These are phyloP conservation scores for Talaromyces atroroseus DNA, from an alignment of 2,329 filamentous ascomycete species.

Conservation along the genomic window DNA sequence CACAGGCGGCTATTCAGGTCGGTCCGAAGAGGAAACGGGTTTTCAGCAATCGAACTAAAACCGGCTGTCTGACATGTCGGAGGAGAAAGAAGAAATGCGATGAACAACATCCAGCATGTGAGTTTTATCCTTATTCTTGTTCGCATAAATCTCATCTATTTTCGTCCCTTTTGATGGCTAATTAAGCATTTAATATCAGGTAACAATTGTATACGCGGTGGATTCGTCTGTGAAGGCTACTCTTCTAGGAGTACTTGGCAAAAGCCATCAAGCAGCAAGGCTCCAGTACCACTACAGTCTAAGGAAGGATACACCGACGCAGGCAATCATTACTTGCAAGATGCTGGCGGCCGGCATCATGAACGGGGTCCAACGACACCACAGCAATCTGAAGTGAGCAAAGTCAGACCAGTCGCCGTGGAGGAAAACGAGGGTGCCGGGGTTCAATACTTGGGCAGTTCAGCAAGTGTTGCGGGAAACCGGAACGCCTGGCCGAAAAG, in stretches of 20 bases:
- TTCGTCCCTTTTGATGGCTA: constrained; percentile 13
- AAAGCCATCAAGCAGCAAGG: constrained; percentile 66
- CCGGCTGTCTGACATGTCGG: constrained; percentile 87
- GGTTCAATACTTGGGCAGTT: constrained; percentile 37
- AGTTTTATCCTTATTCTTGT: constrained; percentile 31
- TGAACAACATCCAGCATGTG: constrained; percentile 87
- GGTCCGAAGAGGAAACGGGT: constrained; percentile 45
- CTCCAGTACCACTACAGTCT: constrained; percentile 71
- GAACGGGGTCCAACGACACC: constrained; percentile 31
- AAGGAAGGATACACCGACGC: constrained; percentile 58
- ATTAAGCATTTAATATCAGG: constrained; percentile 44
- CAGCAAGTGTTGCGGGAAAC: constrained; percentile 28
- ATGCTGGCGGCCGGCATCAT: constrained; percentile 32
- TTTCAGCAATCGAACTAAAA: constrained; percentile 95
- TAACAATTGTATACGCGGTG: constrained; percentile 84
- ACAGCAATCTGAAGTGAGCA: constrained; percentile 40
- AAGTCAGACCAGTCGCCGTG: constrained; percentile 41
- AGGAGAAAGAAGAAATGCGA: constrained; percentile 97
- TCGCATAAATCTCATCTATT: constrained; percentile 3
- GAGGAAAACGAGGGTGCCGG: constrained; percentile 39
- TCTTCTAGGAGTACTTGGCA: constrained; percentile 72
- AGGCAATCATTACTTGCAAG: constrained; percentile 34
- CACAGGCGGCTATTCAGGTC: constrained; percentile 32
- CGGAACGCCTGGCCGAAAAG: constrained; percentile 38
- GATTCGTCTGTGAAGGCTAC: constrained; percentile 89